These are phyloP conservation scores for Aspergillus melleus DNA, from an alignment of 2,329 filamentous ascomycete genomes.

Conservation along the genomic window DNA sequence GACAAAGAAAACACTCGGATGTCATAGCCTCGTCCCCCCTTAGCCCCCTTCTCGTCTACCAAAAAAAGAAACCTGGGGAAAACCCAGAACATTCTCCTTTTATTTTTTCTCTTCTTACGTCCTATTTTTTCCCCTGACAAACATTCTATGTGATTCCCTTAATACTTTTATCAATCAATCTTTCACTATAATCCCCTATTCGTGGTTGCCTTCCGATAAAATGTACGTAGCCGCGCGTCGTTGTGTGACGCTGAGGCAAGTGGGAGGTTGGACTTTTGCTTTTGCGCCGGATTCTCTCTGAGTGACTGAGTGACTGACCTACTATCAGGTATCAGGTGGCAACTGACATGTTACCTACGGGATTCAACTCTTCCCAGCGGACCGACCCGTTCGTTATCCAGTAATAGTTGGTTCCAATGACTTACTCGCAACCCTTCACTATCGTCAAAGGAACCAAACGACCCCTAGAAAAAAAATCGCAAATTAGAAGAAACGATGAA, in stretches of 20 bases:
- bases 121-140: not conserved
- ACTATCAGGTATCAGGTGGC: not conserved
- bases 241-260: constrained; percentile 19
- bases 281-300: not conserved
- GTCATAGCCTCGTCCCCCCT: not conserved
- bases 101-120: not conserved
- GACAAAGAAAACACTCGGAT: not conserved
- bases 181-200: constrained; percentile 19
- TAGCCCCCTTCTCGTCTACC: not conserved
- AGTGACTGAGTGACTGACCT: not conserved
- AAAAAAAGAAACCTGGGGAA: not conserved
- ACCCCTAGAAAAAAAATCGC: not conserved
- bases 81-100: not conserved
- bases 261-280: not conserved
- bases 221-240: constrained; percentile 27
- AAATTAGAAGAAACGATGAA: not conserved
- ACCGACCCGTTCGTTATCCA: constrained; percentile 2
- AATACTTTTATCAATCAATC: constrained; percentile 8
- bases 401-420: not conserved
- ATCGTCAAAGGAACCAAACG: not conserved
- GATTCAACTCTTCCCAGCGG: not conserved
- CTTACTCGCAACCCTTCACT: not conserved
- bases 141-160: constrained; percentile 3
- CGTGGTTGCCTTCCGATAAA: constrained; percentile 17
- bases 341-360: not conserved